Evolutionary conservation across 202 grass and related monocot genomes (phyloP), one percentile per base, ranked within the genome.

Genomic region (Dendrocalamus latiflorus): DNA sequence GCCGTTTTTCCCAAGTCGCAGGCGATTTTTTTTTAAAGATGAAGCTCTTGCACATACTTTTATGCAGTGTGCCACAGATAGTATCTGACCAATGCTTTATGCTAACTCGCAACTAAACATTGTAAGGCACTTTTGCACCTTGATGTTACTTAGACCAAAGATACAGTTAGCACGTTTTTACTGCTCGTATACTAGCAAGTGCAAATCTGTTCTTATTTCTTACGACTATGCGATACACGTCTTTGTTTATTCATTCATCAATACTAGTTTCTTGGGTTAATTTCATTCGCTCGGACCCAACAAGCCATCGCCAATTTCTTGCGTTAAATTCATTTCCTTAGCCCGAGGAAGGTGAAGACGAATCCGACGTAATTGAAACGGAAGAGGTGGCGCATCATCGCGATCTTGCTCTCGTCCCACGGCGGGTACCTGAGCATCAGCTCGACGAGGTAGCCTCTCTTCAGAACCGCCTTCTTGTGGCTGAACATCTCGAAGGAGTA

Each of bases 401-500:
- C 68, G 45, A 94, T 51, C 84, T 99, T 99, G 68, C 77, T 83
- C 49, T 90, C 93, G 44, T 92, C 70, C 91, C 93, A 99, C 2
- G 93, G 91, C 1, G 96, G 96, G 81, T 96, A 94, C 81, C 96
- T 85, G 49, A 93, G 90, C 44, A 33, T 76, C 44, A 83, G 45
- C 65, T 99, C 96, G 14, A 89, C 10, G 30, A 95, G 87, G 85
- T 89, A 92, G 56, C 87, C 92, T 45, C 91, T 75, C 60, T 64
- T 90, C 37, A 84, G 74, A 9, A 99, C 86, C 18, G 93, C 57
- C 86, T 99, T 93, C 87, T 38, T 90, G 74, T 99, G 93, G 71
- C 91, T 94, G 93, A 99, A 99, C 83, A 95, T 79, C 44, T 96
- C 89, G 74, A 95, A 96, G 10, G 96, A 96, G 87, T 89, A 89